Evolutionary conservation across 306 rosid species (phyloP).

Genomic region (Corylus avellana): DNA sequence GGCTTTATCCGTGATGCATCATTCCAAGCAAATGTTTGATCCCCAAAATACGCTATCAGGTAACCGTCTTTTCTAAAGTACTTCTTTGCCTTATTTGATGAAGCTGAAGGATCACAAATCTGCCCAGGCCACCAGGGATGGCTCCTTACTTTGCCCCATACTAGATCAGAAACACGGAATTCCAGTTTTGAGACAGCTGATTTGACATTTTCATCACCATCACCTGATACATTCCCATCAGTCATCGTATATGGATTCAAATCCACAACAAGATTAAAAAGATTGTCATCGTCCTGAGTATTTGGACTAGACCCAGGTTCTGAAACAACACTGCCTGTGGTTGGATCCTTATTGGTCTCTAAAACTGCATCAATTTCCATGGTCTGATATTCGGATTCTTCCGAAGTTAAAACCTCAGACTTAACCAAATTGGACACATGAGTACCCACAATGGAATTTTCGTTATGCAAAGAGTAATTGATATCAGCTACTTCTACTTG

Average conservation of each 20-base stretch:
- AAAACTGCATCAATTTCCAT: conserved; percentile 26
- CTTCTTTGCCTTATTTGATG: conserved; percentile 68
- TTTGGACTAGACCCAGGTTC: conserved; percentile 19
- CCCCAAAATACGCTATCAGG: conserved; percentile 76
- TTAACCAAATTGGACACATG: neutral
- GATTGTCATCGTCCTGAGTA: conserved; percentile 20
- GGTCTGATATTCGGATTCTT: conserved; percentile 27
- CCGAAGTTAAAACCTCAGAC: conserved; percentile 12
- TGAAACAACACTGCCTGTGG: conserved; percentile 4
- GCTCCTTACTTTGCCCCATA: conserved; percentile 87
- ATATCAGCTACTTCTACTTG: conserved; percentile 13
- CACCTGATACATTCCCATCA: conserved; percentile 24
- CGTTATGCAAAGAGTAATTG: conserved; percentile 17
- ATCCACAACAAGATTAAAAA: conserved; percentile 53
- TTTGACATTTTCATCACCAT: conserved; percentile 19
- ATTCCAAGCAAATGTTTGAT: conserved; percentile 81
- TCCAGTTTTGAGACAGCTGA: conserved; percentile 31
- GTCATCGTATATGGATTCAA: conserved; percentile 33
- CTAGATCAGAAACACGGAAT: conserved; percentile 56
- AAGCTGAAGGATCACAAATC: conserved; percentile 65
- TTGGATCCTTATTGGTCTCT: conserved; percentile 29
- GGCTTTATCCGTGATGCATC: conserved; percentile 68
- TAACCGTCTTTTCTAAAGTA: conserved; percentile 48
- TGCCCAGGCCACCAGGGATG: conserved; percentile 99
- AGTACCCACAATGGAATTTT: conserved; percentile 12